phyloP scores from a whole-genome alignment of 2,329 filamentous ascomycete genomes.

The Epichloe glyceriae region DNA sequence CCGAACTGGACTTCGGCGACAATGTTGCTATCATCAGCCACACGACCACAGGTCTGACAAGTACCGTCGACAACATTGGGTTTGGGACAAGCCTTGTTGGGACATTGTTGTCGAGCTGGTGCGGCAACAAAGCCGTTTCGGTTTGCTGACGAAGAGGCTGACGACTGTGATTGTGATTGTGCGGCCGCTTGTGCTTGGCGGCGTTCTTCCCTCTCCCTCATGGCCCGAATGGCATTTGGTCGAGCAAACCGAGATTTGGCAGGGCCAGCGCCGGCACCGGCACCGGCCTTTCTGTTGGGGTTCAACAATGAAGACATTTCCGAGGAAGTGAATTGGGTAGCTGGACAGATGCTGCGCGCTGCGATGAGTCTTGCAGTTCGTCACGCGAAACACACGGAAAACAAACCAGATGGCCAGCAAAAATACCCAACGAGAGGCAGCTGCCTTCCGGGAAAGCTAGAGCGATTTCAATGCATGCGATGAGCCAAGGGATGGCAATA shows the following conservation, averaged over 20 bases:
- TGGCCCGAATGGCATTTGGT: slow-evolving; percentile 35
- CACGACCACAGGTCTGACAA: slow-evolving; percentile 73
- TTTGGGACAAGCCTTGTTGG: slow-evolving; percentile 47
- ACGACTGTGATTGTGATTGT: slow-evolving; percentile 9
- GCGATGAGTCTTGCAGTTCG: no score
- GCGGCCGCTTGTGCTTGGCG: slow-evolving; percentile 20
- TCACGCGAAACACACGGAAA: no score
- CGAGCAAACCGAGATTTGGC: slow-evolving; percentile 29
- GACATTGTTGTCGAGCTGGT: slow-evolving; percentile 33
- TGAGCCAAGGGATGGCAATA: not conserved
- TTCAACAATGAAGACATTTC: slow-evolving; percentile 35
- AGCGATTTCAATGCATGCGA: not conserved
- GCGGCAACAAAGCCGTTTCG: slow-evolving; percentile 19
- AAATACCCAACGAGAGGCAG: no score
- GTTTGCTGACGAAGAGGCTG: slow-evolving; percentile 15
- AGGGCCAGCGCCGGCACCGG: slow-evolving; percentile 13
- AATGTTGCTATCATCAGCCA: slow-evolving; percentile 77
- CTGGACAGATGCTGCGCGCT: not conserved
- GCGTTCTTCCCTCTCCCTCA: slow-evolving; percentile 37
- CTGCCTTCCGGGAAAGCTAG: not conserved
- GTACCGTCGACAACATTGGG: slow-evolving; percentile 52
- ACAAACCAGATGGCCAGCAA: no score
- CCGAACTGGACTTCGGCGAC: slow-evolving; percentile 87
- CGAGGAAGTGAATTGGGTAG: not conserved
- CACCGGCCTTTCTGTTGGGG: slow-evolving; percentile 23